Conservation (phyloP, 257 asterid genomes). For the Solanum gracilifrons region DNA sequence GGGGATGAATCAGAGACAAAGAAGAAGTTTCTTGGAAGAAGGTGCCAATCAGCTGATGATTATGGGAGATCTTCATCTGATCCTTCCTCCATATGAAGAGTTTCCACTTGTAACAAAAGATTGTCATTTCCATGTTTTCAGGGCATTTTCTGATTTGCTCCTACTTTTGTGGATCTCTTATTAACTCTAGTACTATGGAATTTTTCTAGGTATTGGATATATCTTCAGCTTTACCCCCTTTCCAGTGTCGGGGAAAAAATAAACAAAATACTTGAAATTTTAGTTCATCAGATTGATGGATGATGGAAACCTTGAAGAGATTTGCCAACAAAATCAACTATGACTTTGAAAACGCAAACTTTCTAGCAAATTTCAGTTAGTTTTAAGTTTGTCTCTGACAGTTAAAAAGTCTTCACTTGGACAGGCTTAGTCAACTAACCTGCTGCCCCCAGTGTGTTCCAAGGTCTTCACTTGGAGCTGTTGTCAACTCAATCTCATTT, state of each 20-base stretch:
- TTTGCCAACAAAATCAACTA: neutral
- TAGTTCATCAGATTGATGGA: neutral
- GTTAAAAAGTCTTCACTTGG: neutral
- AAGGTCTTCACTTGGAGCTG: constrained; percentile 63
- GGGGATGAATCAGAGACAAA: constrained; percentile 38
- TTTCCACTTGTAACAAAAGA: neutral
- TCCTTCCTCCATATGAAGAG: constrained; percentile 22
- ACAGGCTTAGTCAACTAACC: constrained; percentile 25
- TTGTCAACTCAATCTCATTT: constrained; percentile 63
- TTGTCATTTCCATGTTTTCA: neutral
- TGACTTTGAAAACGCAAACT: neutral
- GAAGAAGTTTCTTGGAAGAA: constrained; percentile 30
- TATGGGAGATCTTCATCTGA: constrained; percentile 32
- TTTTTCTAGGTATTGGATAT: neutral
- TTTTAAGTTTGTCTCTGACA: neutral
- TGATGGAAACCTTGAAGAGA: neutral
- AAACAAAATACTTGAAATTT: neutral
- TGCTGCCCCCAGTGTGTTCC: constrained; percentile 99
- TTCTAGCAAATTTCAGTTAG: neutral
- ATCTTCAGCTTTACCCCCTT: neutral
- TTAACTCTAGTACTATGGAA: neutral
- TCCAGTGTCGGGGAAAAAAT: neutral
- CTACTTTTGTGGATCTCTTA: neutral
- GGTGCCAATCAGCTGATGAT: constrained; percentile 14
- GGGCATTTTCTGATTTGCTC: neutral